Base-by-base conservation (phyloP, 768 basidiomycete genomes). In the Galerina sulciceps region DNA sequence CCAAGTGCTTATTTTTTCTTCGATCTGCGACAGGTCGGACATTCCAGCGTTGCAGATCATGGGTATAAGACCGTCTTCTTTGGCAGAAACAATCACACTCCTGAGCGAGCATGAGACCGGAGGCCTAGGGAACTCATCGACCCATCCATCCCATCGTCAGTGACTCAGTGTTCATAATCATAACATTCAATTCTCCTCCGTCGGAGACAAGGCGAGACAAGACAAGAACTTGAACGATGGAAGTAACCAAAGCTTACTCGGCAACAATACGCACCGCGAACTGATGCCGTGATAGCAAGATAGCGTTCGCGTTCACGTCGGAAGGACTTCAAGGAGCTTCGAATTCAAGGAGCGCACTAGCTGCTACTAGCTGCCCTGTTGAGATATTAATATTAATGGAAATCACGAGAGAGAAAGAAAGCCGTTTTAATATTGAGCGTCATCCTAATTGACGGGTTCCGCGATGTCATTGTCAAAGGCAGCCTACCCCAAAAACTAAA, bases 21-120 rank as follows among this genome's bases (percentile, higher is more conserved):
- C n/a, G n/a, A n/a, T n/a, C n/a, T n/a, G n/a, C n/a, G n/a, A n/a
- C n/a, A n/a, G n/a, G n/a, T n/a, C 26, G 8, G 26, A 31, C 26
- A 8, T 31, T 31, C 26, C 26, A 31, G 8, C 26, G 26, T 5
- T 31, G 26, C 26, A 31, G 26, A 31, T 46, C 13, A 3, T 9
- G n/a, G 11, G 35, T 26, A 8, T n/a, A 38, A n/a, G n/a, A n/a
- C 34, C 31, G 15, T 22, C 40, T 47, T 2, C 22, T 18, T 54
- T 44, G 53, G 45, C 47, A 23, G 59, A 55, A 60, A 55, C 58
- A 43, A 49, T 51, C 53, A 55, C 49, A 42, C 10, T 31, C 26
- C 26, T 31, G 26, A 31, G 26, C 26, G 8, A 8, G 26, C 26
- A 31, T 31, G 26, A 31, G 26, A 31, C 26, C 26, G 8, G 26